Evolutionary conservation across 108 stramenopile genomes (phyloP).

Genomic region (Fragilariopsis cylindrus): DNA sequence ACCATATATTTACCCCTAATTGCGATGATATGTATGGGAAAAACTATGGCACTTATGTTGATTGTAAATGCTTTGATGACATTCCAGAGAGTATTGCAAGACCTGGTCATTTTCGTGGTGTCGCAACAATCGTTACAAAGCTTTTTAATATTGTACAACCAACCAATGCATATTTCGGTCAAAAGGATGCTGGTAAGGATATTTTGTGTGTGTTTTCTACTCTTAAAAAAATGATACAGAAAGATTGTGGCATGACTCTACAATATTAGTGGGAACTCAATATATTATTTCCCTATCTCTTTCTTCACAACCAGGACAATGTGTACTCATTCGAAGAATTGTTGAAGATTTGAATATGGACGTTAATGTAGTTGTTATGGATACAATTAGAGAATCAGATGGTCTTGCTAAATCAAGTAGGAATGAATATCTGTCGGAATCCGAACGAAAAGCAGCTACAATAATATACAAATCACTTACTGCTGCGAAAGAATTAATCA

Average conservation of each 20-base stretch:
- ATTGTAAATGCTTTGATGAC: constrained; percentile 79
- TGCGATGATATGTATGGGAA: constrained; percentile 74
- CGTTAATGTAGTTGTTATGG: constrained; percentile 65
- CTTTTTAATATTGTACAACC: constrained; percentile 96
- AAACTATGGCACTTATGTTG: constrained; percentile 72
- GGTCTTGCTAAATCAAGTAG: constrained; percentile 96
- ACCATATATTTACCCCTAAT: constrained; percentile 78
- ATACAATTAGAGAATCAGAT: constrained; percentile 87
- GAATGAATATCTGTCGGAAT: constrained; percentile 88
- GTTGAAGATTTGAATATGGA: constrained; percentile 88
- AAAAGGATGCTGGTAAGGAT: constrained; percentile 88
- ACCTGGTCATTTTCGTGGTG: constrained; percentile 95
- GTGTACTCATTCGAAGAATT: constrained; percentile 83
- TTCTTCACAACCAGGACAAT: constrained; percentile 55
- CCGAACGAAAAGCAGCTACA: constrained; percentile 82
- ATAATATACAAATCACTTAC: constrained; percentile 77
- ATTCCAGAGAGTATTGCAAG: constrained; percentile 80
- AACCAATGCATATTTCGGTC: constrained; percentile 93
- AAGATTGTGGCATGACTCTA: too few species aligned
- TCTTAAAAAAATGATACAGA: too few species aligned
- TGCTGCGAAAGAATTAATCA: constrained; percentile 55
- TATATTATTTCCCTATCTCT: too few species aligned
- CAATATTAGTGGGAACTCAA: too few species aligned
- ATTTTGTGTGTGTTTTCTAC: too few species aligned
- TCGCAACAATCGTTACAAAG: constrained; percentile 97